Percentiles rank a stretch among this genome's conserved stretches.
Evolutionary conservation across 257 asterid genomes (phyloP).

Genomic region (Mitragyna speciosa): DNA sequence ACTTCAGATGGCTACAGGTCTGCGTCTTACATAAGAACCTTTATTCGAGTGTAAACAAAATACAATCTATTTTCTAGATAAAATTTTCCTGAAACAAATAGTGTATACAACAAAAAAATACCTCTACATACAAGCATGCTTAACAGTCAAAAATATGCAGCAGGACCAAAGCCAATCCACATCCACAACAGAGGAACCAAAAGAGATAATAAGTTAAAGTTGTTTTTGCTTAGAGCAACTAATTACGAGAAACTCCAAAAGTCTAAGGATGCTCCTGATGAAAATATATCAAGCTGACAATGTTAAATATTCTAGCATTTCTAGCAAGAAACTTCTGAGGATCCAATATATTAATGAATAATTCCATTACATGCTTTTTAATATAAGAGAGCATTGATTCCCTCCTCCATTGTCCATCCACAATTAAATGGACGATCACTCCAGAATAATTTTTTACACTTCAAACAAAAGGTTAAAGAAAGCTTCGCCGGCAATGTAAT

Average conservation of each 20-base stretch:
- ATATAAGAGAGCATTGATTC: background rate
- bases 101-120: background rate
- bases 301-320: background rate
- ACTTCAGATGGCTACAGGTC: background rate
- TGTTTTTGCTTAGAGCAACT: background rate
- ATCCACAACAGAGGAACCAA: background rate
- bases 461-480: background rate
- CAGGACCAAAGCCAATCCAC: background rate
- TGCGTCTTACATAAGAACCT: no score
- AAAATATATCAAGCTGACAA: background rate
- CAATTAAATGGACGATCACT: background rate
- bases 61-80: background rate
- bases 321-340: background rate
- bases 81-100: background rate
- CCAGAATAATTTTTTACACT: background rate
- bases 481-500: background rate
- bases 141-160: background rate
- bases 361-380: background rate
- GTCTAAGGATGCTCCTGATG: background rate
- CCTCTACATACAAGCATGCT: background rate
- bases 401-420: constrained; percentile 7
- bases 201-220: background rate
- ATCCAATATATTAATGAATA: background rate
- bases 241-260: background rate
- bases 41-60: background rate